Percentiles rank a stretch among this genome's conserved stretches.
Evolutionary conservation across 371 early-diverging fungal species (phyloP).

Genomic region (Smittium culicis): DNA sequence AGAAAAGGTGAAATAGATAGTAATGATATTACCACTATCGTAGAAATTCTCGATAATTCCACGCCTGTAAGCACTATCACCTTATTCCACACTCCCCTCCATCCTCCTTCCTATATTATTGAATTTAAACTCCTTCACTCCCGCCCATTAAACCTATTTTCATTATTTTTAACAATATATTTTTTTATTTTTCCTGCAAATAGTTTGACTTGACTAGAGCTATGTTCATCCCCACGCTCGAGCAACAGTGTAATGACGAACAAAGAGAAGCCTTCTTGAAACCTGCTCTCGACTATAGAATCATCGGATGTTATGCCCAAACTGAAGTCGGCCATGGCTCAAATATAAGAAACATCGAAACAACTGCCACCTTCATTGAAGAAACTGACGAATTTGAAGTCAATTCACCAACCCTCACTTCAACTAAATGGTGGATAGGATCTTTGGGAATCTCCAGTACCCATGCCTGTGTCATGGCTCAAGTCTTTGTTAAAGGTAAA

Average conservation of each 20-base stretch:
- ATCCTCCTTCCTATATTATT: no score
- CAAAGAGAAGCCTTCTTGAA: no score
- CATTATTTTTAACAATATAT: no score
- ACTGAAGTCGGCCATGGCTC: constrained; percentile 69
- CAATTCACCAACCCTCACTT: constrained; percentile 63
- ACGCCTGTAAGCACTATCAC: constrained; percentile 5
- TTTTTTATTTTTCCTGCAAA: no score
- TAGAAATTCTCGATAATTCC: background rate
- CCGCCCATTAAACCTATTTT: no score
- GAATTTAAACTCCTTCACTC: no score
- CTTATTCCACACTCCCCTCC: no score
- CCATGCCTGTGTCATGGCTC: constrained; percentile 78
- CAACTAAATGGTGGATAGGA: constrained; percentile 89
- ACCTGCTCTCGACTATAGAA: constrained; percentile 52
- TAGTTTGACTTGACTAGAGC: no score
- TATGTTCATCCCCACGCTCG: no score
- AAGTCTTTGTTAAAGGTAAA: constrained; percentile 61
- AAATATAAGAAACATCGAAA: constrained; percentile 75
- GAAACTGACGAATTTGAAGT: constrained; percentile 73
- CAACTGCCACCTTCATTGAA: constrained; percentile 68
- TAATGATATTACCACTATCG: background rate
- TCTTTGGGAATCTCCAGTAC: constrained; percentile 52
- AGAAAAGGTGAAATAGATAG: background rate
- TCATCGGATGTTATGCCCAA: constrained; percentile 77
- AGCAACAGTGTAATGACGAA: no score